These are phyloP conservation scores for Alternaria conjuncta DNA, from an alignment of 2,329 filamentous ascomycete genomes.

Conservation along the genomic window DNA sequence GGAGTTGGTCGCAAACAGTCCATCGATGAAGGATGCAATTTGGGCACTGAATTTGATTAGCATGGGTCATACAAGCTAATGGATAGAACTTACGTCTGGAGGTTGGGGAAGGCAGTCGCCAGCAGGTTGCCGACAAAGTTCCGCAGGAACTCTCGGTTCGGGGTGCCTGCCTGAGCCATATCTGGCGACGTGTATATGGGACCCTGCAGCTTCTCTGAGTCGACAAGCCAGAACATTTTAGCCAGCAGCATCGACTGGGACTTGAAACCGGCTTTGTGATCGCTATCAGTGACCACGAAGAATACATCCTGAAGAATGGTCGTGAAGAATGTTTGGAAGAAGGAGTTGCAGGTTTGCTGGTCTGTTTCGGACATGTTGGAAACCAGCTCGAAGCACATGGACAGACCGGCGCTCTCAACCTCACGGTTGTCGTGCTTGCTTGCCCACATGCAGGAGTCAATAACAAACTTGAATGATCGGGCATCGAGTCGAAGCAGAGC, in stretches of 20 bases:
- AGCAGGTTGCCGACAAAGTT: constrained; percentile 86
- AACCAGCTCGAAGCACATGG: constrained; percentile 97
- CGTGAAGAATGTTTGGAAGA: constrained; percentile 98
- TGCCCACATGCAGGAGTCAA: constrained; percentile 99
- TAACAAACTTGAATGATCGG: constrained; percentile 98
- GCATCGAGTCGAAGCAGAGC: constrained; percentile 92
- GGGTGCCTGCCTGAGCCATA: constrained; percentile 81
- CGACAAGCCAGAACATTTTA: constrained; percentile 95
- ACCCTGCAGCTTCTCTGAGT: constrained; percentile 86
- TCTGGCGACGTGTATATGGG: constrained; percentile 82
- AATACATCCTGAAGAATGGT: constrained; percentile 97
- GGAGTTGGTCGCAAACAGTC: constrained; percentile 85
- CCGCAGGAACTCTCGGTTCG: constrained; percentile 88
- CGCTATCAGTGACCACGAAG: constrained; percentile 95
- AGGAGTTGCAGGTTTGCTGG: constrained; percentile 82
- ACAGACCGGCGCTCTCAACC: constrained; percentile 92
- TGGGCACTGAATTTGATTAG: constrained; percentile 67
- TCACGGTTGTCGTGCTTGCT: constrained; percentile 99
- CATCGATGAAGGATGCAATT: constrained; percentile 88
- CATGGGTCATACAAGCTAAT: background rate
- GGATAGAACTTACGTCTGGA: constrained; percentile 74
- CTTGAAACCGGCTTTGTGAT: constrained; percentile 99
- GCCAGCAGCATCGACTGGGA: constrained; percentile 93
- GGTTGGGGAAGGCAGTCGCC: constrained; percentile 89
- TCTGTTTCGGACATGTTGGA: constrained; percentile 97